Evolutionary conservation across 331 rosid species (phyloP).

Genomic region (Pyracantha coccinea): DNA sequence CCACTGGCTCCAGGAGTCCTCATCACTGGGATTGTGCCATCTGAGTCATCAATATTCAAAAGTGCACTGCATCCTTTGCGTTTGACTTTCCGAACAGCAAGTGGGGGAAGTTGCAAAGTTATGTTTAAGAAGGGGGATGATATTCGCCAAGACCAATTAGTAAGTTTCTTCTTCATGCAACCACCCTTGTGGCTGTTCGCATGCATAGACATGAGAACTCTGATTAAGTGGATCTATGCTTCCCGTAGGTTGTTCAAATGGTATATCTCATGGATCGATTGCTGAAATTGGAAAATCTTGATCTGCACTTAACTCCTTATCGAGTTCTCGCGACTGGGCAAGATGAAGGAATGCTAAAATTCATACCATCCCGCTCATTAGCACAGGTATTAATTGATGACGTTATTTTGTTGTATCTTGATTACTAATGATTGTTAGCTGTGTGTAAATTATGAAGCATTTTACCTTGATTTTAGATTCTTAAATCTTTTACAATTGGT

Average conservation of each 20-base stretch:
- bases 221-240: conserved; percentile 16
- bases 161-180: conserved; percentile 24
- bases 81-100: conserved; percentile 74
- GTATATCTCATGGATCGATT: conserved; percentile 95
- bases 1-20: conserved; percentile 84
- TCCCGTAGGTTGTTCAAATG: conserved; percentile 92
- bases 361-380: conserved; percentile 84
- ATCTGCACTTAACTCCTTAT: conserved; percentile 85
- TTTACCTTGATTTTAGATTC: background rate
- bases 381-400: conserved; percentile 56
- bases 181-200: background rate
- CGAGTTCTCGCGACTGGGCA: conserved; percentile 97
- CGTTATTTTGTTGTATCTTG: background rate
- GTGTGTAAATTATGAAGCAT: background rate
- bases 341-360: conserved; percentile 98
- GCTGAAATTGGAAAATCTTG: conserved; percentile 93
- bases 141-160: conserved; percentile 95
- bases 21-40: conserved; percentile 78
- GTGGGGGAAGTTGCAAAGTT: conserved; percentile 68
- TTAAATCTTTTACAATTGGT: background rate
- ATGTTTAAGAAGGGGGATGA: conserved; percentile 96
- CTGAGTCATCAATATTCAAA: conserved; percentile 91
- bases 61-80: conserved; percentile 97
- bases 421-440: background rate
- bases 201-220: background rate